Conservation (phyloP, 805 yeast genomes). For the Candida palmyrensis region DNA sequence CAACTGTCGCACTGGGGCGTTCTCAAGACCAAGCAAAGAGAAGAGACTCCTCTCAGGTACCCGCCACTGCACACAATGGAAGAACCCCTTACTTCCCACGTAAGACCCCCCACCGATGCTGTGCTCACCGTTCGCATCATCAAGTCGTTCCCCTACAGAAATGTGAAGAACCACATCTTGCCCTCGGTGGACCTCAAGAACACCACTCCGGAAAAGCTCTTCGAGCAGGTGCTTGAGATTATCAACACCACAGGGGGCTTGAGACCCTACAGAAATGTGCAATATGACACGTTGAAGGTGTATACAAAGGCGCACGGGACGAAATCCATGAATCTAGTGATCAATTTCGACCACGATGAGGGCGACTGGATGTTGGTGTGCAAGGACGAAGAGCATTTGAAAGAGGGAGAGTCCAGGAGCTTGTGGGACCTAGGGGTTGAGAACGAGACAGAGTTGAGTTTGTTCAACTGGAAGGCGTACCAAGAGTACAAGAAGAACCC, state of each 20-base stretch:
- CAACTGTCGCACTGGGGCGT: no score
- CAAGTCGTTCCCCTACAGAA: conserved; percentile 88
- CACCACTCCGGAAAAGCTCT: conserved; percentile 61
- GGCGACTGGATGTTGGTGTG: conserved; percentile 52
- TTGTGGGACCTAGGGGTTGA: conserved; percentile 43
- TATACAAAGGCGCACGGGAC: conserved; percentile 95
- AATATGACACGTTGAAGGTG: conserved; percentile 71
- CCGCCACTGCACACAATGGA: no score
- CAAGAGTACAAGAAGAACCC: conserved; percentile 72
- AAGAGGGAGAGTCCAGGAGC: conserved; percentile 11
- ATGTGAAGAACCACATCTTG: conserved; percentile 71
- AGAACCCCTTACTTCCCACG: conserved; percentile 78
- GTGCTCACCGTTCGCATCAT: conserved; percentile 80
- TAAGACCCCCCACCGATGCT: conserved; percentile 68
- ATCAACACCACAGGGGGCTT: conserved; percentile 58
- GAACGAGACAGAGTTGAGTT: conserved; percentile 88
- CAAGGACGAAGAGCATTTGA: conserved; percentile 10
- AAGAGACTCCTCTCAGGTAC: no score
- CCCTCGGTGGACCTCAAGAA: conserved; percentile 64
- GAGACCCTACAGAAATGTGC: conserved; percentile 78
- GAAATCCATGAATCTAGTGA: conserved; percentile 86
- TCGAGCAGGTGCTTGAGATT: conserved; percentile 43
- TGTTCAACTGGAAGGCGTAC: conserved; percentile 70
- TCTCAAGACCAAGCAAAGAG: no score
- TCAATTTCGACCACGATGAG: conserved; percentile 77